A percentile compares a stretch with the other conserved stretches of the same genome.
phyloP scores from a whole-genome alignment of 352 stramenopile genomes.

The Discostella stelligera region DNA sequence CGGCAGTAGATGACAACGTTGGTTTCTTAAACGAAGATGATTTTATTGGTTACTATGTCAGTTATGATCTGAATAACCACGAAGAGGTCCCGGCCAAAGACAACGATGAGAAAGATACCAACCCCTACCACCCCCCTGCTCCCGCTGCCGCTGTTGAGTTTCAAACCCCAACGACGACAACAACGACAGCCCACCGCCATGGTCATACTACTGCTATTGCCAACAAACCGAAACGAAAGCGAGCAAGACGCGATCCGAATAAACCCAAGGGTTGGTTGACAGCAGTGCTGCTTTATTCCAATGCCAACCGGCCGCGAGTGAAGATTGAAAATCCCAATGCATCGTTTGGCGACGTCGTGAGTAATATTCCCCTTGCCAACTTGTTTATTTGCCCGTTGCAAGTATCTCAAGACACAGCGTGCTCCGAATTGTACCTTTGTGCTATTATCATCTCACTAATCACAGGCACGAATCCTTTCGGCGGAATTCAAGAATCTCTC shows the following conservation, averaged over 20 bases:
- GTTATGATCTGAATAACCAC: conserved; percentile 1
- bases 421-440: too few relatives aligned
- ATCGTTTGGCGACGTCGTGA: conserved; percentile 86
- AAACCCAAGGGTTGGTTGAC: conserved; percentile 90
- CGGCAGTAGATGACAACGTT: neutral
- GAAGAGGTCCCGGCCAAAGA: neutral
- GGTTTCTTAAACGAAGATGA: conserved; percentile 5
- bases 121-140: neutral
- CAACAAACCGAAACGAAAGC: neutral
- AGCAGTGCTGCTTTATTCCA: conserved; percentile 82
- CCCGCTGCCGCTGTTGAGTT: neutral
- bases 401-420: too few relatives aligned
- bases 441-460: too few relatives aligned
- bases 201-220: neutral
- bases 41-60: conserved; percentile 4
- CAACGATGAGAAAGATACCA: neutral
- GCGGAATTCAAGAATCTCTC: conserved; percentile 22
- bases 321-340: conserved; percentile 86
- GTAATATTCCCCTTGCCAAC: neutral
- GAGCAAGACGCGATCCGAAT: conserved; percentile 87
- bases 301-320: conserved; percentile 84
- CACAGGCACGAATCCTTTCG: conserved; percentile 15
- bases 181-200: neutral
- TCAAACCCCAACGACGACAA: neutral
- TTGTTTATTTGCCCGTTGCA: neutral